These are phyloP conservation scores for Lepidopterella palustris DNA, from an alignment of 495 filamentous ascomycete genomes.

Conservation along the genomic window DNA sequence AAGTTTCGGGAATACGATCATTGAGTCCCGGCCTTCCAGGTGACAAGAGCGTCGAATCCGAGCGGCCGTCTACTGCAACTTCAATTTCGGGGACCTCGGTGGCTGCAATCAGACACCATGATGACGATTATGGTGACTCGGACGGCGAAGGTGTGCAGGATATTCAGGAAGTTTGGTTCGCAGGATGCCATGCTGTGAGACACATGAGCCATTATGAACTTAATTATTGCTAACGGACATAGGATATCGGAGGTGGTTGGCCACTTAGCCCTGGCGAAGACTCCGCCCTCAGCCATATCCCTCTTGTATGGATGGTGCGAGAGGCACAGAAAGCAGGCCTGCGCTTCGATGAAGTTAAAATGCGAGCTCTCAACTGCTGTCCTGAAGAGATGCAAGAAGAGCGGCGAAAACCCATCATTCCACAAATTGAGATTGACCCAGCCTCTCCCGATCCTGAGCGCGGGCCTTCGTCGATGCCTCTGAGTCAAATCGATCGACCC, in stretches of 20 bases:
- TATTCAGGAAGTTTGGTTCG: conserved; percentile 80
- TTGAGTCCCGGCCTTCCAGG: conserved; percentile 18
- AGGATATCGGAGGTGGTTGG: conserved; percentile 82
- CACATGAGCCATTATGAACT: not conserved
- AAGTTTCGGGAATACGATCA: conserved; percentile 22
- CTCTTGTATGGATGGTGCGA: conserved; percentile 77
- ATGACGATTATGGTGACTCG: conserved; percentile 40
- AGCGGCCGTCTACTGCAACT: not conserved
- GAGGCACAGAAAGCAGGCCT: conserved; percentile 71
- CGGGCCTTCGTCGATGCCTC: not conserved
- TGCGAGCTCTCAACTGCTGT: conserved; percentile 59
- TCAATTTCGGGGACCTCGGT: conserved; percentile 22
- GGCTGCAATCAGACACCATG: conserved; percentile 26
- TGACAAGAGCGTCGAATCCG: not conserved
- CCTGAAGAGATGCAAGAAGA: conserved; percentile 35
- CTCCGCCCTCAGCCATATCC: conserved; percentile 62
- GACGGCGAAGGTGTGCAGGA: conserved; percentile 57
- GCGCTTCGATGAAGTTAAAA: conserved; percentile 60
- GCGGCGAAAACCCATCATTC: conserved; percentile 3
- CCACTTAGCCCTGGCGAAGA: conserved; percentile 50
- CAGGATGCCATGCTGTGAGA: conserved; percentile 60
- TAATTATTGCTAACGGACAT: not conserved
- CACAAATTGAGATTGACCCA: conserved; percentile 27
- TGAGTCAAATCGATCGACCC: not conserved
- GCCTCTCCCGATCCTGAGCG: conserved; percentile 10